Conservation (phyloP, 768 basidiomycete species). For the Leucocoprinus sp. region DNA sequence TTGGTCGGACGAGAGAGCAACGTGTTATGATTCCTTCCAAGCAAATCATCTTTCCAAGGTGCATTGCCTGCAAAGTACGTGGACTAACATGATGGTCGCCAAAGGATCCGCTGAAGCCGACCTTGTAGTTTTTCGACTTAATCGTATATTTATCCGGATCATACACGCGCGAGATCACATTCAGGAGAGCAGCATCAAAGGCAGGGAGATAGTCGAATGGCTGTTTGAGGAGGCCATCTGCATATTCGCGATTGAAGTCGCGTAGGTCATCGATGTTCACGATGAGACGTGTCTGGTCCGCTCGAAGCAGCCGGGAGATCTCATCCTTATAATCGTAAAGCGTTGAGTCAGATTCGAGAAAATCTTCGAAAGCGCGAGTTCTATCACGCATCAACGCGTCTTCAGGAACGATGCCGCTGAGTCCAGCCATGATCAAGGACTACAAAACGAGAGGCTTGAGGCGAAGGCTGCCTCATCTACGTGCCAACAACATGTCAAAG, state of each 20-base stretch:
- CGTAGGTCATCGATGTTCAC: conserved; percentile 95
- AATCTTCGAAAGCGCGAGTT: conserved; percentile 75
- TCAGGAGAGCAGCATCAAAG: conserved; percentile 76
- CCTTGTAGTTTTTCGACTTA: conserved; percentile 69
- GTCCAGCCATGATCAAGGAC: conserved; percentile 28
- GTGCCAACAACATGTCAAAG: conserved; percentile 20
- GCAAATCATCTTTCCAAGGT: conserved; percentile 94
- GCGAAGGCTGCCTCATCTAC: conserved; percentile 15
- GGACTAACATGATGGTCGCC: conserved; percentile 98
- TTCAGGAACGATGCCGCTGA: conserved; percentile 55
- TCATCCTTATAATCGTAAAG: conserved; percentile 81
- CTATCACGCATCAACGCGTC: conserved; percentile 71
- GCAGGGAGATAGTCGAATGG: conserved; percentile 85
- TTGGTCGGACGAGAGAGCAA: conserved; percentile 95
- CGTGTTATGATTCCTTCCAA: conserved; percentile 97
- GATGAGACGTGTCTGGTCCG: conserved; percentile 79
- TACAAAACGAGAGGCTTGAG: conserved; percentile 5
- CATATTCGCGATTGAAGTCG: conserved; percentile 82
- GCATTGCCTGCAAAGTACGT: conserved; percentile 76
- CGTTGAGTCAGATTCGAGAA: conserved; percentile 60
- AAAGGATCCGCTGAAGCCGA: conserved; percentile 93
- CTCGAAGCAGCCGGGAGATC: conserved; percentile 73
- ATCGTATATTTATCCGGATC: conserved; percentile 79
- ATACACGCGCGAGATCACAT: conserved; percentile 64
- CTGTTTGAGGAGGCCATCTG: conserved; percentile 82